phyloP scores from a whole-genome alignment of 2,329 filamentous ascomycete species.

The Pleoardoris graminearum region DNA sequence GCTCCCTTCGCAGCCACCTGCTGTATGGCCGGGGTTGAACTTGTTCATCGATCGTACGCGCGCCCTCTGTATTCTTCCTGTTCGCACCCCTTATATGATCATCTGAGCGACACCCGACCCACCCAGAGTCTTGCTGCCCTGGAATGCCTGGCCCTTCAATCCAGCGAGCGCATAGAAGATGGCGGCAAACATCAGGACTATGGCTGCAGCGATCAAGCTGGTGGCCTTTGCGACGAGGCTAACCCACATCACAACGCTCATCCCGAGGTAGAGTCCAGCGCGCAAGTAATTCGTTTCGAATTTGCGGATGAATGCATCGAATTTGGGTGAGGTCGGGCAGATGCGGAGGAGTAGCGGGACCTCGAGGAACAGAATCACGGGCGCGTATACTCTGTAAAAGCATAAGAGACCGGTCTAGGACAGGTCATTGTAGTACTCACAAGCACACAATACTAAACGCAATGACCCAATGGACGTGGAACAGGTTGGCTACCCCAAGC shows the following conservation, averaged over 20 bases:
- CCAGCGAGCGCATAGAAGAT: constrained; percentile 80
- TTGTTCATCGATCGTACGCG: neutral
- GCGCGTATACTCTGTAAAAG: constrained; percentile 48
- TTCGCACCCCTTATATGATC: constrained; percentile 66
- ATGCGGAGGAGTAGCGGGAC: constrained; percentile 94
- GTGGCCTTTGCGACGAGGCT: constrained; percentile 67
- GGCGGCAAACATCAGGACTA: constrained; percentile 76
- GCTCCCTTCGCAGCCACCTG: neutral
- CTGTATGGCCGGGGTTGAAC: too few relatives aligned
- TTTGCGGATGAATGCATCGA: constrained; percentile 86
- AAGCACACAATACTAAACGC: constrained; percentile 61
- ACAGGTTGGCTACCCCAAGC: constrained; percentile 70
- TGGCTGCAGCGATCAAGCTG: constrained; percentile 81
- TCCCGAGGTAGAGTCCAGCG: constrained; percentile 78
- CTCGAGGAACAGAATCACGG: constrained; percentile 62
- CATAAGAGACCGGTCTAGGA: constrained; percentile 8
- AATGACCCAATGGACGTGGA: constrained; percentile 61
- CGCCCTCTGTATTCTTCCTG: neutral
- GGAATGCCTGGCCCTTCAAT: constrained; percentile 81
- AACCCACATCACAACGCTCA: constrained; percentile 84
- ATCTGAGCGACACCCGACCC: constrained; percentile 94
- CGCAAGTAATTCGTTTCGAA: constrained; percentile 98
- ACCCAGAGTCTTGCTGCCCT: constrained; percentile 93
- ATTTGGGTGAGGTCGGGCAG: constrained; percentile 88
- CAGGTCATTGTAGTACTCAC: constrained; percentile 37